Base-by-base conservation (phyloP, 202 grass and related monocot species). In the Digitaria exilis region DNA sequence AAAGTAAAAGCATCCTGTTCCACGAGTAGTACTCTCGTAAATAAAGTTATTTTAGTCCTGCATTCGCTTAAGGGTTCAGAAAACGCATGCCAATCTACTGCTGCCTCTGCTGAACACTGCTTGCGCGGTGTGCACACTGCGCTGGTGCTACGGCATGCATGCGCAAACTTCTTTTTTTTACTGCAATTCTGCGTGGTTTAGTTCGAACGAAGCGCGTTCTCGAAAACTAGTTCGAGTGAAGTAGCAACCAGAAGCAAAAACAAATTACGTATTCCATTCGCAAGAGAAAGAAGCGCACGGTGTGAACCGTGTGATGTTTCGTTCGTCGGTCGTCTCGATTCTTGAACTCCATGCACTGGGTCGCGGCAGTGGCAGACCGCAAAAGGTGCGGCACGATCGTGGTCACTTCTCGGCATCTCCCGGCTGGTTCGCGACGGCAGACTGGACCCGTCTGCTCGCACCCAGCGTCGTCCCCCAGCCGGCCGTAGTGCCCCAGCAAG, bases 401-500 rank as follows among this genome's bases (percentile, higher is more conserved):
- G 55, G 55, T 49, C 52, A 22, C 59, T 59, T 79, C 64, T 70
- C 24, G 22, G 80, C 68, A 44, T 64, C 57, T 46, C 22, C 28
- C 31, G 55, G 75, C 70, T 74, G 30, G 30, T 41, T 82, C 46
- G 30, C 43, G 57, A 28, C 45, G 30, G 32, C 55, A 56, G 32
- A 41, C 57, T 51, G 31, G 80, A 73, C n/a, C 55, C 28, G 9
- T 5, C 67, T 48, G 6, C 2, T 15, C 17, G 37, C 3, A 22
- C n/a, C n/a, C 30, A 35, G 31, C 17, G 31, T 65, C 62, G 35
- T 42, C 24, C 30, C 65, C 45, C 73, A 77, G 80, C 65, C 48
- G 58, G 46, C 80, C 75, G 45, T 73, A 55, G 48, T 79, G 86
- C 74, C 65, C 62, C 37, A n/a, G n/a, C n/a, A 65, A 78, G 74